These are phyloP conservation scores for Stereum hirsutum DNA, from an alignment of 1,284 basidiomycete species.

Conservation along the genomic window DNA sequence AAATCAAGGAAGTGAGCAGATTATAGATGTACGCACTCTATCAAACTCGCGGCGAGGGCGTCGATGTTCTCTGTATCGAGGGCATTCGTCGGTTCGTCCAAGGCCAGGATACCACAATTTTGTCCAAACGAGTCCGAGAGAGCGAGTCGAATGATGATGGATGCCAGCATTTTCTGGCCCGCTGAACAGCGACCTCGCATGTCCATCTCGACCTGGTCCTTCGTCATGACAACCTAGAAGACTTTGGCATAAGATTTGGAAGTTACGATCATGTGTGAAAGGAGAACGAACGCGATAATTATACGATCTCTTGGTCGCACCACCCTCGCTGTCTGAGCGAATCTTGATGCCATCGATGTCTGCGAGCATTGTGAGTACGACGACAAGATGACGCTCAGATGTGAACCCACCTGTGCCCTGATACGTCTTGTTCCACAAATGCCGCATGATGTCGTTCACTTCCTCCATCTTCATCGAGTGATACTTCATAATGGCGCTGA, in stretches of 20 bases:
- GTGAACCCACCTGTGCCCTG: slow-evolving; percentile 78
- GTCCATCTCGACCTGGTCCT: slow-evolving; percentile 98
- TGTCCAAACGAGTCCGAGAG: slow-evolving; percentile 96
- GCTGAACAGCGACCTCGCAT: slow-evolving; percentile 99
- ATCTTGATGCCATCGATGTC: slow-evolving; percentile 99
- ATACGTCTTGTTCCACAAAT: slow-evolving; percentile 98
- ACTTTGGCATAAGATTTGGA: slow-evolving; percentile 18
- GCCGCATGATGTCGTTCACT: slow-evolving; percentile 95
- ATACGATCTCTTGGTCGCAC: slow-evolving; percentile 84
- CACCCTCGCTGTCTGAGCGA: slow-evolving; percentile 87
- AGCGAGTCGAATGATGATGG: slow-evolving; percentile 98
- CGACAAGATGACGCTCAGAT: background rate
- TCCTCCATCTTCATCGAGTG: slow-evolving; percentile 99
- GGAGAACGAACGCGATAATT: slow-evolving; percentile 79
- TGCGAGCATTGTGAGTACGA: slow-evolving; percentile 19
- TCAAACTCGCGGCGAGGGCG: slow-evolving; percentile 83
- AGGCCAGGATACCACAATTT: slow-evolving; percentile 94
- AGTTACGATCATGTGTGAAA: slow-evolving; percentile 2
- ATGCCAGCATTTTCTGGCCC: slow-evolving; percentile 97
- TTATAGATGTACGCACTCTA: slow-evolving; percentile 57
- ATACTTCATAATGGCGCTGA: slow-evolving; percentile 95
- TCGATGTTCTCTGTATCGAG: slow-evolving; percentile 96
- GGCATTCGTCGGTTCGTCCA: slow-evolving; percentile 98
- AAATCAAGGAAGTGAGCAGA: slow-evolving; percentile 1
- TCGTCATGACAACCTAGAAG: slow-evolving; percentile 90